Conservation (phyloP, 805 yeast species). For the Nakazawaea pomicola region DNA sequence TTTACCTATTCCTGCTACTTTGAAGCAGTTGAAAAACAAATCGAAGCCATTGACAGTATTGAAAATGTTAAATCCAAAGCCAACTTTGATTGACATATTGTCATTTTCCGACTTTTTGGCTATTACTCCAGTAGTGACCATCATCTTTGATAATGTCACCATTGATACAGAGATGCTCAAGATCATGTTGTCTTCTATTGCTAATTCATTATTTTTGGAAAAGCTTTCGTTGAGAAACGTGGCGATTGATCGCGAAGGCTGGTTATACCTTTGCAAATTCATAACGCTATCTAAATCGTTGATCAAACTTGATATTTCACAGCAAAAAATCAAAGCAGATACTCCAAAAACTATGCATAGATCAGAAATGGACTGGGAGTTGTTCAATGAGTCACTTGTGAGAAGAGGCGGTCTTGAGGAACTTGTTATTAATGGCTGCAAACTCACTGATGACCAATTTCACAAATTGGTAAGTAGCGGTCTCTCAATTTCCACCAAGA, state of each 20-base stretch:
- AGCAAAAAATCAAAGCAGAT: conserved; percentile 46
- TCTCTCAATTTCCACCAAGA: conserved; percentile 35
- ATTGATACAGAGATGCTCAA: conserved; percentile 50
- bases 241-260: conserved; percentile 46
- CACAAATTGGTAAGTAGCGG: conserved; percentile 36
- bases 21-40: conserved; percentile 49
- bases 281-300: conserved; percentile 36
- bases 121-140: conserved; percentile 48
- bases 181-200: conserved; percentile 41
- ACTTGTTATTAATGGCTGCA: conserved; percentile 53
- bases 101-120: conserved; percentile 55
- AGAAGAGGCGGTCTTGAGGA: conserved; percentile 51
- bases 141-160: conserved; percentile 53
- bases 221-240: conserved; percentile 52
- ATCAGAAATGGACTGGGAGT: conserved; percentile 48
- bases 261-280: conserved; percentile 47
- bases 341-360: conserved; percentile 33
- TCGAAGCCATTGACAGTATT: conserved; percentile 47
- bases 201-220: conserved; percentile 38
- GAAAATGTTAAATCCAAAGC: conserved; percentile 53
- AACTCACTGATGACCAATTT: conserved; percentile 37
- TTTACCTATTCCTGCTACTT: conserved; percentile 44
- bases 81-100: conserved; percentile 51
- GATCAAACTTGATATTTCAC: conserved; percentile 51
- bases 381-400: conserved; percentile 38